Evolutionary conservation across 352 stramenopile genomes (phyloP).

Genomic region (Bremia lactucae): DNA sequence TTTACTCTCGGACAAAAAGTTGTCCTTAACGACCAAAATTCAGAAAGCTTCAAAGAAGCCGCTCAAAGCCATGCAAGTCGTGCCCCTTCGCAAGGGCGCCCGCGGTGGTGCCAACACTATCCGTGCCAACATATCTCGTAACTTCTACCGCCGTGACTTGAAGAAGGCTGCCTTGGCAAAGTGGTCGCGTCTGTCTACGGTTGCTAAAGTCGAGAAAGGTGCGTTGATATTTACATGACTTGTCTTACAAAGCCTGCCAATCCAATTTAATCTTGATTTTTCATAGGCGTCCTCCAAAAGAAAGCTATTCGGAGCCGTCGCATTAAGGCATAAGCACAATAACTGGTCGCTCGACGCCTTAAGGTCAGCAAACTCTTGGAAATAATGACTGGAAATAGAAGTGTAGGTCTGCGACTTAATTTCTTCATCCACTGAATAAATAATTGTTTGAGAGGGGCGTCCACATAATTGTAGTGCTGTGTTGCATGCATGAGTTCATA

Average conservation of each 20-base stretch:
- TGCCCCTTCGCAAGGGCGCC: constrained; percentile 78
- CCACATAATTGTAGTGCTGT: constrained; percentile 4
- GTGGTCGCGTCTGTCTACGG: constrained; percentile 79
- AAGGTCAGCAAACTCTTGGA: constrained; percentile 12
- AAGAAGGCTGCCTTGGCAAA: constrained; percentile 77
- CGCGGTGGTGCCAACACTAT: constrained; percentile 78
- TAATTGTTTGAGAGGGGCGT: constrained; percentile 5
- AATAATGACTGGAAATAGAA: constrained; percentile 47
- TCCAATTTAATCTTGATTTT: no score
- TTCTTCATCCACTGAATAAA: constrained; percentile 26
- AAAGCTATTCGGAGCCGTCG: constrained; percentile 76
- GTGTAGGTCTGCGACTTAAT: constrained; percentile 16
- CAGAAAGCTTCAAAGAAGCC: constrained; percentile 63
- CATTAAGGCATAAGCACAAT: constrained; percentile 57
- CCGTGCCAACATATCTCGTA: constrained; percentile 81
- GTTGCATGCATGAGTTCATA: no score
- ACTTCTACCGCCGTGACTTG: constrained; percentile 81
- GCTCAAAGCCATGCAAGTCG: constrained; percentile 51
- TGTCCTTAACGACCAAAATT: constrained; percentile 78
- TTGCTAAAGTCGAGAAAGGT: constrained; percentile 86
- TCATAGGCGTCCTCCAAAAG: constrained; percentile 61
- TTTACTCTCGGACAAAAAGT: constrained; percentile 79
- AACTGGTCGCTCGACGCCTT: constrained; percentile 8
- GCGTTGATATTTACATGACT: constrained; percentile 10
- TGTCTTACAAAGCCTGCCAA: no score